Evolutionary conservation across 352 stramenopile genomes (phyloP).

Genomic region (Phytophthora niederhauseri): DNA sequence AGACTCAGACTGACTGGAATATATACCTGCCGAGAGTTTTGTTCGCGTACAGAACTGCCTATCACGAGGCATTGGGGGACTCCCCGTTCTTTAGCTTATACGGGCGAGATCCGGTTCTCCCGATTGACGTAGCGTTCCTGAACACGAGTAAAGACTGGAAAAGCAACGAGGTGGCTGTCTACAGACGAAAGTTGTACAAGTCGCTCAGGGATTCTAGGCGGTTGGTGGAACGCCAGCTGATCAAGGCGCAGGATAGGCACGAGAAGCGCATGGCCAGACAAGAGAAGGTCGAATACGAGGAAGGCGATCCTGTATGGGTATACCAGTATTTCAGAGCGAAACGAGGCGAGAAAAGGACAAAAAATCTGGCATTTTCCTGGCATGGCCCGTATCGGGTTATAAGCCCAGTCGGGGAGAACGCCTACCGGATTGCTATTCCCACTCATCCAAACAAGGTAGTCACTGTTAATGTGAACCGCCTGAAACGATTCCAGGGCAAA

Average conservation of each 20-base stretch:
- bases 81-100: constrained; percentile 16
- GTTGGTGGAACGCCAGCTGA: neutral
- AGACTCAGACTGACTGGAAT: constrained; percentile 10
- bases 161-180: neutral
- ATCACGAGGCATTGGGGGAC: constrained; percentile 7
- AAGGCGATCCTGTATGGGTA: neutral
- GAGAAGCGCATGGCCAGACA: neutral
- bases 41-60: constrained; percentile 16
- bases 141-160: neutral
- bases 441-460: constrained; percentile 1
- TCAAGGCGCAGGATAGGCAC: constrained; percentile 9
- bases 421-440: neutral
- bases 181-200: neutral
- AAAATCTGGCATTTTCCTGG: constrained; percentile 9
- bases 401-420: neutral
- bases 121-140: constrained; percentile 16
- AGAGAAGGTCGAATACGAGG: neutral
- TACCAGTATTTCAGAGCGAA: neutral
- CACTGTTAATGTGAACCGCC: constrained; percentile 5
- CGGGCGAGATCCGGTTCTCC: constrained; percentile 1
- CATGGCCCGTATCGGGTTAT: constrained; percentile 4
- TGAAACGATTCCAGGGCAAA: constrained; percentile 1
- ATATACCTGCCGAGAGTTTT: constrained; percentile 1
- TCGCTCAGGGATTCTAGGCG: neutral
- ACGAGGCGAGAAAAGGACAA: neutral